A percentile compares a stretch with the other conserved stretches of the same genome.
These are phyloP conservation scores for Fusarium siculi DNA, from an alignment of 2,329 filamentous ascomycete genomes.

Conservation along the genomic window DNA sequence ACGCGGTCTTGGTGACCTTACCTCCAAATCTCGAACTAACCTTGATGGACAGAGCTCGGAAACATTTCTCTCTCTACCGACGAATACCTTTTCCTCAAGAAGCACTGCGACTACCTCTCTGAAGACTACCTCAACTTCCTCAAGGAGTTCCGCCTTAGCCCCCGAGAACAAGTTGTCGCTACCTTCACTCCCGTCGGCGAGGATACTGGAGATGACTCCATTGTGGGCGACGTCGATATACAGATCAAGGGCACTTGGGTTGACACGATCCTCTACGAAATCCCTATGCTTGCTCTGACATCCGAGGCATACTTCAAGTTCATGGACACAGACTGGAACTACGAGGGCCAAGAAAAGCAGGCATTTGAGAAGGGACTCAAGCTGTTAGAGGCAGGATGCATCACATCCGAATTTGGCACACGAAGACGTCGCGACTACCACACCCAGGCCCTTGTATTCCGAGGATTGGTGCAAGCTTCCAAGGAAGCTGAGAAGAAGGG, in stretches of 20 bases:
- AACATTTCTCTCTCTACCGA: constrained; percentile 82
- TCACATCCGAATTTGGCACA: constrained; percentile 94
- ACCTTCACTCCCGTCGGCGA: constrained; percentile 68
- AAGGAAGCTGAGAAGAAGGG: constrained; percentile 74
- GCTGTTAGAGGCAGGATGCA: constrained; percentile 83
- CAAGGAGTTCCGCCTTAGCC: constrained; percentile 81
- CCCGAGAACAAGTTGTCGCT: constrained; percentile 80
- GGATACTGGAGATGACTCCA: constrained; percentile 71
- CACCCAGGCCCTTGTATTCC: constrained; percentile 91
- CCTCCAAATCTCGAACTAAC: constrained; percentile 40
- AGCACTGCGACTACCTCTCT: constrained; percentile 83
- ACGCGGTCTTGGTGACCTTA: not conserved
- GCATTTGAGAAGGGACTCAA: constrained; percentile 83
- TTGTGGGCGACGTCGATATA: constrained; percentile 80
- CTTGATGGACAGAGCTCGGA: constrained; percentile 72
- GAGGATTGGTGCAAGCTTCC: constrained; percentile 82
- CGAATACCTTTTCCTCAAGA: constrained; percentile 81
- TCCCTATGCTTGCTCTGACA: constrained; percentile 88
- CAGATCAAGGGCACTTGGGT: constrained; percentile 86
- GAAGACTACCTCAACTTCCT: constrained; percentile 83
- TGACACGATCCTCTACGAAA: constrained; percentile 97
- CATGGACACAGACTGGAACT: constrained; percentile 91
- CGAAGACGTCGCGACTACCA: constrained; percentile 91
- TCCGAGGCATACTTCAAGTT: constrained; percentile 99
- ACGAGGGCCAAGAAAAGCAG: constrained; percentile 85